Evolutionary conservation across 2,329 filamentous ascomycete species (phyloP).

Genomic region (Metarhizium guizhouense): DNA sequence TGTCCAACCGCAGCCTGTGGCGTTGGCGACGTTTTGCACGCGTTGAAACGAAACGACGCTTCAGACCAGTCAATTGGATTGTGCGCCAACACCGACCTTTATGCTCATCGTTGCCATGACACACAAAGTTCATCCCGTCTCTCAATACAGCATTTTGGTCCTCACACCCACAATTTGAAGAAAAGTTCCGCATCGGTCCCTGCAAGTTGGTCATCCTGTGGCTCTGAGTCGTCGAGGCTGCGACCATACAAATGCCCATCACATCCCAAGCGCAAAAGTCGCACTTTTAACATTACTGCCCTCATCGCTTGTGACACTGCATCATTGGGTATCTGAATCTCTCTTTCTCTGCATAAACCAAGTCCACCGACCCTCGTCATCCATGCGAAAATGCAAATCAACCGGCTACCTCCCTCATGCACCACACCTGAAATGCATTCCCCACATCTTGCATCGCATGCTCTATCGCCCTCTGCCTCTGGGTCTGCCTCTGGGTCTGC

Average conservation of each 20-base stretch:
- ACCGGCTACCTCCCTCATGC: not conserved
- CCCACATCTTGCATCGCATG: not conserved
- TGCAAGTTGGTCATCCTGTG: not conserved
- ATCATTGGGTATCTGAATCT: not conserved
- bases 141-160: not conserved
- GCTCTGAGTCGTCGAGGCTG: not conserved
- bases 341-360: not conserved
- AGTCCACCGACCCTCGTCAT: not conserved
- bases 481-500: constrained; percentile 17
- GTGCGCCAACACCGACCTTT: not conserved
- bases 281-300: not conserved
- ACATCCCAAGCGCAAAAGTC: not conserved
- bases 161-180: not conserved
- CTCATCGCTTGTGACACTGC: not conserved
- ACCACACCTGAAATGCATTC: not conserved
- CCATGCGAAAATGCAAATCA: not conserved
- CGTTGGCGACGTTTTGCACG: constrained; percentile 1
- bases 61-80: not conserved
- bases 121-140: not conserved
- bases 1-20: too few species aligned
- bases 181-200: not conserved
- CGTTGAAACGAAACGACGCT: constrained; percentile 6
- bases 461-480: constrained; percentile 12
- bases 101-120: too few species aligned
- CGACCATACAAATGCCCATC: not conserved